Evolutionary conservation across 2,329 filamentous ascomycete species (phyloP).

Genomic region (Calonectria leucothoes): DNA sequence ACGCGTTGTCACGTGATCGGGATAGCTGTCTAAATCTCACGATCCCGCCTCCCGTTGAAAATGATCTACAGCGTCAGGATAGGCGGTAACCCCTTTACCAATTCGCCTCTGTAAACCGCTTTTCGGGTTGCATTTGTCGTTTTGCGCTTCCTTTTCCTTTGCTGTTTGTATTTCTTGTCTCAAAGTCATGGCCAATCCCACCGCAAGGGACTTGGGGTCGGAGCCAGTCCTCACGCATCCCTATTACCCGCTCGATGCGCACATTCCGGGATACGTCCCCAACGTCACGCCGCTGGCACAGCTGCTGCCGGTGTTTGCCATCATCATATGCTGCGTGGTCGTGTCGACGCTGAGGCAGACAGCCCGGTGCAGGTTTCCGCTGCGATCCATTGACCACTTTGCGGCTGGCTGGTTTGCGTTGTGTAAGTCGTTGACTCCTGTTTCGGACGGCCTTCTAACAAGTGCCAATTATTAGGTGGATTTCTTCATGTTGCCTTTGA

Average conservation of each 20-base stretch:
- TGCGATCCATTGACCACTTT: slow-evolving; percentile 52
- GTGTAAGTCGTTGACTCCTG: slow-evolving; percentile 54
- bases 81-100: not conserved
- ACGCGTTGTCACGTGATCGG: not conserved
- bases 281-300: slow-evolving; percentile 55
- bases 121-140: too few relatives aligned
- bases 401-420: slow-evolving; percentile 66
- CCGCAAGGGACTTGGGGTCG: not conserved
- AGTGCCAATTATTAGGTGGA: slow-evolving; percentile 58
- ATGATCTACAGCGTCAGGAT: not conserved
- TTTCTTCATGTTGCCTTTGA: slow-evolving; percentile 86
- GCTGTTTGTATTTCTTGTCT: not conserved
- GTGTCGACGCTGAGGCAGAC: slow-evolving; percentile 43
- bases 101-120: not conserved
- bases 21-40: not conserved
- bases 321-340: slow-evolving; percentile 51
- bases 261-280: slow-evolving; percentile 57
- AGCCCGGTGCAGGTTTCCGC: slow-evolving; percentile 26
- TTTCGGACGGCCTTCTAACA: not conserved
- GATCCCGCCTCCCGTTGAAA: not conserved
- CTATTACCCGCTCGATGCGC: slow-evolving; percentile 59
- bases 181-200: slow-evolving; percentile 2
- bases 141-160: not conserved
- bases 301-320: slow-evolving; percentile 51
- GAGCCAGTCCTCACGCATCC: slow-evolving; percentile 52